A percentile compares a stretch with the other conserved stretches of the same genome.
phyloP scores from a whole-genome alignment of 2,329 filamentous ascomycete species.

The Trichoderma afroharzianum region DNA sequence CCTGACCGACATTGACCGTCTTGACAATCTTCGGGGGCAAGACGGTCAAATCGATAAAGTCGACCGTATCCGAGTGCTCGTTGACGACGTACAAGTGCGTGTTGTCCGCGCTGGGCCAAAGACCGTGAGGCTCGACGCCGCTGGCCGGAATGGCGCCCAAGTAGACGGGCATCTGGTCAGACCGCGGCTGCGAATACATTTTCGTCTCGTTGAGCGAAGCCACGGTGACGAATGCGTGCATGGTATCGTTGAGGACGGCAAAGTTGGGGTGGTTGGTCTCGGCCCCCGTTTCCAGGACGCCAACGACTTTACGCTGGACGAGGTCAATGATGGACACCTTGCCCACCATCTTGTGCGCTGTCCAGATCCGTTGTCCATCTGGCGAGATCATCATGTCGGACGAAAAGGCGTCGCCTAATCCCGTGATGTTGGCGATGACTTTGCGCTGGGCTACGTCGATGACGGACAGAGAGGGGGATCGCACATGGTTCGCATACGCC shows the following conservation, averaged over 20 bases:
- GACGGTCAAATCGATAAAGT: conserved; percentile 16
- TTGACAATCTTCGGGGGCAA: background rate
- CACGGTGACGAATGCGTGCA: conserved; percentile 18
- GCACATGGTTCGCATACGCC: conserved; percentile 20
- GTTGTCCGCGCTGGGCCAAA: conserved; percentile 20
- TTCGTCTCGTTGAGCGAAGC: conserved; percentile 15
- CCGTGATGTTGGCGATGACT: conserved; percentile 5
- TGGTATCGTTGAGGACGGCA: conserved; percentile 11
- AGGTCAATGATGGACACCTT: conserved; percentile 17
- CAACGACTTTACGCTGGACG: background rate
- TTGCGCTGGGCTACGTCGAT: conserved; percentile 16
- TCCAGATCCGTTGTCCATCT: conserved; percentile 16
- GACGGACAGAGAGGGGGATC: conserved; percentile 17
- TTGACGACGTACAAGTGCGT: conserved; percentile 18
- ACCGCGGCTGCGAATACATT: conserved; percentile 15
- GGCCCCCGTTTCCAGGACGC: conserved; percentile 15
- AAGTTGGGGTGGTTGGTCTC: conserved; percentile 20
- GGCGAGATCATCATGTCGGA: conserved; percentile 21
- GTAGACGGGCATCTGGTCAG: conserved; percentile 3
- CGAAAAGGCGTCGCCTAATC: conserved; percentile 15
- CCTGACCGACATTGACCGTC: conserved; percentile 16
- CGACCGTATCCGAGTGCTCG: conserved; percentile 19
- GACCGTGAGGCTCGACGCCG: conserved; percentile 18
- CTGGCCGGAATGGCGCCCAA: conserved; percentile 12
- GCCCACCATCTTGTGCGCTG: conserved; percentile 19